Conservation (phyloP, 495 filamentous ascomycete species). For the Penicillium turbatum region DNA sequence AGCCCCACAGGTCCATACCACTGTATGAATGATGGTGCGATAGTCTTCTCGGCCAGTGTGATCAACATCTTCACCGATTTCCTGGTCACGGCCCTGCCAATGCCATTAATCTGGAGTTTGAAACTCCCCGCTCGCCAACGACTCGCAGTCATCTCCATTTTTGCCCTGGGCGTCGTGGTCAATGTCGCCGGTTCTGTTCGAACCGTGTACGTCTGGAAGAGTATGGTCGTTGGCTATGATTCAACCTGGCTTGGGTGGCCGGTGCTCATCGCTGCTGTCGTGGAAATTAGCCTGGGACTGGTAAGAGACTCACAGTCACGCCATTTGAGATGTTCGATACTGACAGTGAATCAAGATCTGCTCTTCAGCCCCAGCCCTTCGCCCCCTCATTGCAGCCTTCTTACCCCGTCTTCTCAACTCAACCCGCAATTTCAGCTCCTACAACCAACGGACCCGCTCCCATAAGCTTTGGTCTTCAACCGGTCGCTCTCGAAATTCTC, state of each 20-base stretch:
- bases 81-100: slow-evolving; percentile 52
- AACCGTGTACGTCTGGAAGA: slow-evolving; percentile 50
- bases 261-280: slow-evolving; percentile 46
- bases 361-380: slow-evolving; percentile 51
- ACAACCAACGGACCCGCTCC: slow-evolving; percentile 18
- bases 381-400: slow-evolving; percentile 47
- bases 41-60: slow-evolving; percentile 51
- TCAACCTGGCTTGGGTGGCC: slow-evolving; percentile 52
- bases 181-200: slow-evolving; percentile 54
- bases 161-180: slow-evolving; percentile 54
- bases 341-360: slow-evolving; percentile 39
- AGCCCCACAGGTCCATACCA: slow-evolving; percentile 29
- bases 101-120: slow-evolving; percentile 54
- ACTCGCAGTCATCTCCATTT: slow-evolving; percentile 54
- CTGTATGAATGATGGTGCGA: slow-evolving; percentile 48
- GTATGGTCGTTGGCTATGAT: slow-evolving; percentile 48
- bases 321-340: not conserved
- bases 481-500: slow-evolving; percentile 19
- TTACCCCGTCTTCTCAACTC: slow-evolving; percentile 38
- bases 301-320: slow-evolving; percentile 37
- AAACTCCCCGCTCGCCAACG: slow-evolving; percentile 51
- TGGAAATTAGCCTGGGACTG: slow-evolving; percentile 59
- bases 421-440: slow-evolving; percentile 19
- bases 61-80: slow-evolving; percentile 61
- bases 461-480: slow-evolving; percentile 27